These are phyloP conservation scores for Rutstroemia sp. DNA, from an alignment of 2,329 filamentous ascomycete genomes.

Conservation along the genomic window DNA sequence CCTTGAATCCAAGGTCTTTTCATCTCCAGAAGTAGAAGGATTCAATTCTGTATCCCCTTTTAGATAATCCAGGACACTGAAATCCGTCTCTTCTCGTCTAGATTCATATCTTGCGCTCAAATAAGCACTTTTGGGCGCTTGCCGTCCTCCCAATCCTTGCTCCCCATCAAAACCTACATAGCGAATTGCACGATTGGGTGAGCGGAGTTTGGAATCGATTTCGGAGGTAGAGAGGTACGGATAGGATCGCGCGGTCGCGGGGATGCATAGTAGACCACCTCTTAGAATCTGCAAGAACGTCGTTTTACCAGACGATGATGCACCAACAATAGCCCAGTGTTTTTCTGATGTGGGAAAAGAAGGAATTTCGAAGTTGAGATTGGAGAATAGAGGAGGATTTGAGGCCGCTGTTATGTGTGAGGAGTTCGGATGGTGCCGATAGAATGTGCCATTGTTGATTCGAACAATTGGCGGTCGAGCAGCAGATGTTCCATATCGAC, in stretches of 20 bases:
- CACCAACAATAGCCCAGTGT: conserved; percentile 80
- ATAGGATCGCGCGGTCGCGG: conserved; percentile 67
- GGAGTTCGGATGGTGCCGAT: conserved; percentile 61
- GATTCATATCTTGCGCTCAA: conserved; percentile 88
- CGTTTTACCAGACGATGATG: conserved; percentile 72
- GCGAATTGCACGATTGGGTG: conserved; percentile 62
- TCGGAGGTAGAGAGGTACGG: conserved; percentile 65
- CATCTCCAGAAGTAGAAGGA: conserved; percentile 41
- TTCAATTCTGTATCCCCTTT: conserved; percentile 79
- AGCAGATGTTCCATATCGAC: conserved; percentile 15
- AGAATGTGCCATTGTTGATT: conserved; percentile 77
- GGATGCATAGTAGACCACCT: conserved; percentile 68
- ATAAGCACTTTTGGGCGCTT: conserved; percentile 66
- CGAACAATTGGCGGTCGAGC: conserved; percentile 49
- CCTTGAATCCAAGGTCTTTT: conserved; percentile 39
- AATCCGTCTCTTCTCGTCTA: conserved; percentile 77
- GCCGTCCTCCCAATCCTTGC: conserved; percentile 44
- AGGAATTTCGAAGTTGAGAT: conserved; percentile 63
- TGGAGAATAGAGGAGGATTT: conserved; percentile 68
- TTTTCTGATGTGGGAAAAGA: conserved; percentile 42
- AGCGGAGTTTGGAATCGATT: conserved; percentile 41
- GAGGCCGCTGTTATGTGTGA: conserved; percentile 30
- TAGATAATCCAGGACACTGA: conserved; percentile 74
- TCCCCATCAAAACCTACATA: conserved; percentile 89
- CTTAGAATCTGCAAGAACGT: conserved; percentile 73